These are phyloP conservation scores for Aspergillus nidulans DNA, from an alignment of 495 filamentous ascomycete species.

Conservation along the genomic window DNA sequence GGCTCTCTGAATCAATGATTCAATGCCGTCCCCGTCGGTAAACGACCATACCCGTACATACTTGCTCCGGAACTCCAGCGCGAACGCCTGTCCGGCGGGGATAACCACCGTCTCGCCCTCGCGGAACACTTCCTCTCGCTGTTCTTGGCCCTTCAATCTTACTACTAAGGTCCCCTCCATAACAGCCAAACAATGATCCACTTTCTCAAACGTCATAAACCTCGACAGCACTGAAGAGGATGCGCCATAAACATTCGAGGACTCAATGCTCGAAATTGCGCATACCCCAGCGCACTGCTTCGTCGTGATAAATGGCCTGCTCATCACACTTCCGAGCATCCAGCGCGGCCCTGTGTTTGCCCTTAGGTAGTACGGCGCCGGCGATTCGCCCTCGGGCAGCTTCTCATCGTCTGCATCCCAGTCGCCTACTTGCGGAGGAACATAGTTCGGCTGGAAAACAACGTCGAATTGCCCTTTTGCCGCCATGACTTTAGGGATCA, in stretches of 20 bases:
- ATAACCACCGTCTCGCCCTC: conserved; percentile 41
- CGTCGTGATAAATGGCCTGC: conserved; percentile 41
- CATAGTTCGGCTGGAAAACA: conserved; percentile 40
- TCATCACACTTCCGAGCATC: conserved; percentile 41
- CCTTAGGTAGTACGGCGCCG: conserved; percentile 37
- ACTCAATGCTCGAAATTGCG: conserved; percentile 45
- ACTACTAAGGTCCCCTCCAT: conserved; percentile 38
- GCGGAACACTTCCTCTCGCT: conserved; percentile 25
- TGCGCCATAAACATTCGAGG: conserved; percentile 26
- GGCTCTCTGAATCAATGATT: conserved; percentile 28
- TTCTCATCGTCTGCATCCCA: conserved; percentile 38
- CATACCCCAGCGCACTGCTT: conserved; percentile 40
- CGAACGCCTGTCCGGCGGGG: conserved; percentile 37
- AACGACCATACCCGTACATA: conserved; percentile 42
- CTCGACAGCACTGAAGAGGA: conserved; percentile 25
- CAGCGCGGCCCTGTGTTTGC: conserved; percentile 40
- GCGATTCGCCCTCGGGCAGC: conserved; percentile 27
- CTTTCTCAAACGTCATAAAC: conserved; percentile 32
- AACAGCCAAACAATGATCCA: conserved; percentile 39
- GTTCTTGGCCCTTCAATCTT: conserved; percentile 23
- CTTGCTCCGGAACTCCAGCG: conserved; percentile 32
- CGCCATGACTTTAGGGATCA: conserved; percentile 50
- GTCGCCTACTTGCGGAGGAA: conserved; percentile 33
- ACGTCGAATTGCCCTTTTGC: conserved; percentile 47
- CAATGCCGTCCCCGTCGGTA: conserved; percentile 40